Evolutionary conservation across 1,284 basidiomycete genomes (phyloP).

Genomic region (Waitea zeae): DNA sequence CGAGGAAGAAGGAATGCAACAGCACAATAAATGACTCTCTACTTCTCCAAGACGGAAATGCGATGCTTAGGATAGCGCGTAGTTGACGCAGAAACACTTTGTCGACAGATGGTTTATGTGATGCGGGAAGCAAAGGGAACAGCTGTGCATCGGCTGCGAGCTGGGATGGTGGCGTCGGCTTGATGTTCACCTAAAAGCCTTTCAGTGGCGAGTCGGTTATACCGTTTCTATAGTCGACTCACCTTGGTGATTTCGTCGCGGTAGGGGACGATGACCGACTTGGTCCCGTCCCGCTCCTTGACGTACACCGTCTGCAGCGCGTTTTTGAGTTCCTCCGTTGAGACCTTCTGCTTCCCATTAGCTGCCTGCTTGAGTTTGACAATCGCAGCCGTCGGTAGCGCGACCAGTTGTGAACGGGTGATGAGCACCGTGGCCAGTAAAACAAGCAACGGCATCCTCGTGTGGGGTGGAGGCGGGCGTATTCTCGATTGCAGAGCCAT

Average conservation of each 20-base stretch:
- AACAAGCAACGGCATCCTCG: not conserved
- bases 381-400: constrained; percentile 15
- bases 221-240: constrained; percentile 6
- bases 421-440: constrained; percentile 14
- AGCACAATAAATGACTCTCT: constrained; percentile 68
- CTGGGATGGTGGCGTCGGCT: constrained; percentile 22
- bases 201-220: constrained; percentile 2
- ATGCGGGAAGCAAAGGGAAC: constrained; percentile 34
- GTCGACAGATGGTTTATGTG: constrained; percentile 58
- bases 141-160: constrained; percentile 27
- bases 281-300: constrained; percentile 34
- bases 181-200: constrained; percentile 16
- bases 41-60: constrained; percentile 54
- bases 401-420: constrained; percentile 24
- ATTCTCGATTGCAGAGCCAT: too few species aligned
- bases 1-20: constrained; percentile 77
- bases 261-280: constrained; percentile 53
- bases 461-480: too few species aligned
- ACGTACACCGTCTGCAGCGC: constrained; percentile 40
- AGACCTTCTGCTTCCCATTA: constrained; percentile 12
- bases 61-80: constrained; percentile 57
- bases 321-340: constrained; percentile 24
- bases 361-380: constrained; percentile 10
- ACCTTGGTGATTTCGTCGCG: constrained; percentile 44
- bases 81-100: constrained; percentile 69